Base-by-base conservation (phyloP, 2,329 filamentous ascomycete genomes). In the Fonsecaea multimorphosa region DNA sequence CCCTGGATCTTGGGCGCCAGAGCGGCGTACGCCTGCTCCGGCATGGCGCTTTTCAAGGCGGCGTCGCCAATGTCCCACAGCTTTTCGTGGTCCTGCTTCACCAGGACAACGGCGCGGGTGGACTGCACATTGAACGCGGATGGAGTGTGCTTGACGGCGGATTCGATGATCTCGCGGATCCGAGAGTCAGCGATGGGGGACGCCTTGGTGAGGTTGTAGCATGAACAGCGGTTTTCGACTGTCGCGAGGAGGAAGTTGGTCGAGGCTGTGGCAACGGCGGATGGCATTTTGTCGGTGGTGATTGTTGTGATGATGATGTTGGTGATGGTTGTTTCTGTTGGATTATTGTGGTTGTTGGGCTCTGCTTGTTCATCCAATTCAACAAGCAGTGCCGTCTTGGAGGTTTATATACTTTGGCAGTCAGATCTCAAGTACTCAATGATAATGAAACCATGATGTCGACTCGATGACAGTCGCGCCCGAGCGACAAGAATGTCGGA, bases 61-160 rank as follows among this genome's bases (percentile, higher is more conserved):
- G 60, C 58, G n/a, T 66, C 59, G 60, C 87, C 84, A 65, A 92
- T 82, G 76, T 92, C 88, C 93, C 93, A 97, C 72, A 96, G 87
- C 82, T 90, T 90, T 73, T 93, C 88, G 82, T 97, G 93, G 78
- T 96, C 90, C 67, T 85, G 86, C 74, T 90, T 89, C 74, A 94
- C 84, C 61, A 97, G 86, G 58, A 97, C 85, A 57, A 96, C 85
- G 64, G 90, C 81, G 64, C 93, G 89, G 71, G 91, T 89, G 72
- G 87, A 88, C 82, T 97, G 93, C 51, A 88, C 90, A 87, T 97
- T 97, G 88, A 96, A 97, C 70, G 89, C 87, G 56, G 87, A 90
- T 44, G 93, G 93, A 2, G 64, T 40, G 44, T 69, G 53, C 58
- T 12, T 63, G 61, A 19, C 22, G 22, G 54, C 22, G 4, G 54